Evolutionary conservation across 345 rosid genomes (phyloP), one percentile per base, ranked within the genome.

Genomic region (Syzygium aromaticum): DNA sequence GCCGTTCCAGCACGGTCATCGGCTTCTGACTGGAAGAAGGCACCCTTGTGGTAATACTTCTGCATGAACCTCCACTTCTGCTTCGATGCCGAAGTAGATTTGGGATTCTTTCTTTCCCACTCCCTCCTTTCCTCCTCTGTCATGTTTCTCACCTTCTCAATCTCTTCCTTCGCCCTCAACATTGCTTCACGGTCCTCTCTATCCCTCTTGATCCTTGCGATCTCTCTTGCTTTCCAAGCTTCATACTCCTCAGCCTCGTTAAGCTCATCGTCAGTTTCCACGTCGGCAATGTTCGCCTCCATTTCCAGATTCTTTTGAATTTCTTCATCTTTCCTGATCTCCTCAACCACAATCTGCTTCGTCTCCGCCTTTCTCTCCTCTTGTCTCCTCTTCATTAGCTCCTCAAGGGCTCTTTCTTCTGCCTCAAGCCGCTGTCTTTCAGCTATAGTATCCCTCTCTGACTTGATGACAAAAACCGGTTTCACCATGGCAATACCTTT

Each of bases 401-500:
- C 86, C 86, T 85, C 86, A 38, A 56, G 28, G 51, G 86, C 86
- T 85, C 63, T 28, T 85, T 85, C 86, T 85, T 85, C 86, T 0
- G 77, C 86, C 67, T 85, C 86, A 85, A 85, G 86, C 40, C 86
- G 86, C 86, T 56, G 64, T 53, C 86, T 53, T 85, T 85, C 86
- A 40, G 77, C 86, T 28, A 85, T 56, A 21, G 86, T 85, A 85
- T 85, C 86, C 61, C 86, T 85, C 86, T 85, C 86, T 1, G 86
- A 85, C 53, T 85, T 85, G 22, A 59, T 28, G 1, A 85, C 86
- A 85, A 56, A 85, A 43, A 85, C 86, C 7, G 86, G 86, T 27
- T 85, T 73, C 49, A 73, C 82, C 82, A 73, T 73, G 49, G 82
- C 82, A 73, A 73, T 38, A 38, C 82, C 82, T 85, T 43, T 85